These are phyloP conservation scores for Acanthamoeba royreba DNA, from an alignment of 208 protist species.

Conservation along the genomic window DNA sequence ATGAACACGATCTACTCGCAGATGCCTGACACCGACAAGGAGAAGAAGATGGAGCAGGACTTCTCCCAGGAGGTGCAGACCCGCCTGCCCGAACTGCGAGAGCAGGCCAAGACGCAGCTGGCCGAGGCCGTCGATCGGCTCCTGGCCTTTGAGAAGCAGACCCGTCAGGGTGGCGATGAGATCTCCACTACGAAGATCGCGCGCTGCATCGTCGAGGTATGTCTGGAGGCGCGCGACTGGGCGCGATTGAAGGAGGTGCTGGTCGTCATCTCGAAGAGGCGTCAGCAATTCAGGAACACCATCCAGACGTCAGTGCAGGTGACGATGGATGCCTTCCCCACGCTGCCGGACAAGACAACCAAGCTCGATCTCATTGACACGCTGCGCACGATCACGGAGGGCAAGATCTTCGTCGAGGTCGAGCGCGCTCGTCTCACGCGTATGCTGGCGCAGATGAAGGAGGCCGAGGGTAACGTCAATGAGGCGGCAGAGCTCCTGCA, in stretches of 20 bases:
- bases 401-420: constrained; percentile 95
- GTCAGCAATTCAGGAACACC: constrained; percentile 81
- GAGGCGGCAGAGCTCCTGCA: constrained; percentile 91
- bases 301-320: constrained; percentile 77
- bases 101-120: constrained; percentile 35
- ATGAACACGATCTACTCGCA: constrained; percentile 17
- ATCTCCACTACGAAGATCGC: constrained; percentile 79
- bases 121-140: constrained; percentile 85
- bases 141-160: constrained; percentile 87
- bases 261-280: constrained; percentile 89
- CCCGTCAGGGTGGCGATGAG: constrained; percentile 67
- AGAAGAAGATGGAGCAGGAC: constrained; percentile 46
- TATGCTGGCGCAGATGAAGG: constrained; percentile 87
- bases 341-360: constrained; percentile 76
- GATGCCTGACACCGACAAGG: neutral
- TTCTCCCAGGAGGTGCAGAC: neutral
- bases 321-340: constrained; percentile 78
- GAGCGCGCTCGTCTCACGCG: constrained; percentile 92
- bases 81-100: neutral
- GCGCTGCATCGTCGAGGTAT: constrained; percentile 87
- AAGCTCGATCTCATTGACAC: constrained; percentile 87
- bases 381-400: constrained; percentile 88
- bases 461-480: constrained; percentile 87
- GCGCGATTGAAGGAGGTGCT: constrained; percentile 85
- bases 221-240: constrained; percentile 83